phyloP scores from a whole-genome alignment of 306 rosid genomes.

The Urtica urens region DNA sequence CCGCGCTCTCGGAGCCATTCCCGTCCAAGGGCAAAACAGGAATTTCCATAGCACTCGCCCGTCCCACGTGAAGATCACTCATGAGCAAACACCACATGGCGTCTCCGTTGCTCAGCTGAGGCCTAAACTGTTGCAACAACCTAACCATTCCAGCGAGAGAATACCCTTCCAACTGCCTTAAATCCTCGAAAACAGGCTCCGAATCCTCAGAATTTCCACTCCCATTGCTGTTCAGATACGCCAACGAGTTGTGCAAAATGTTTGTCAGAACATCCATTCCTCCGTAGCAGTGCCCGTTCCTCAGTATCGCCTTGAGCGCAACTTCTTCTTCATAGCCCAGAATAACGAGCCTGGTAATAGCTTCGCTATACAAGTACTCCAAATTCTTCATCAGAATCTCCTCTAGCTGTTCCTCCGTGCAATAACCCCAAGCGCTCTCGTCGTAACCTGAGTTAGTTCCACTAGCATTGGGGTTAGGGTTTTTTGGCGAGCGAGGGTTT shows the following conservation, averaged over 20 bases:
- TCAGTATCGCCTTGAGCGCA: slow-evolving; percentile 52
- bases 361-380: slow-evolving; percentile 53
- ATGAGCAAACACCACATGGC: slow-evolving; percentile 96
- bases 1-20: slow-evolving; percentile 20
- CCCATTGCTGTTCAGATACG: slow-evolving; percentile 44
- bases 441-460: slow-evolving; percentile 27
- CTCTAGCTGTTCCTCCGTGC: slow-evolving; percentile 91
- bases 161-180: slow-evolving; percentile 78
- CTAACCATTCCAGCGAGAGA: slow-evolving; percentile 77
- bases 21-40: slow-evolving; percentile 38
- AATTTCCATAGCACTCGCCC: slow-evolving; percentile 69
- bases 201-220: slow-evolving; percentile 41
- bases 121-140: slow-evolving; percentile 72
- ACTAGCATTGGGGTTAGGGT: slow-evolving; percentile 17
- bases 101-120: slow-evolving; percentile 78
- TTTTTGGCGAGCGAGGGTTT: slow-evolving; percentile 24
- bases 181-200: slow-evolving; percentile 53
- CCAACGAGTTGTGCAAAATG: slow-evolving; percentile 61
- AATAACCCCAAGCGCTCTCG: slow-evolving; percentile 74
- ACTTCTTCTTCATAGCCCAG: slow-evolving; percentile 70
- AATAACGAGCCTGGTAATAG: slow-evolving; percentile 64
- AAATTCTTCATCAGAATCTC: slow-evolving; percentile 64
- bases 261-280: slow-evolving; percentile 71
- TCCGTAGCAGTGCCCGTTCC: slow-evolving; percentile 81
- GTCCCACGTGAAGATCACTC: slow-evolving; percentile 90